These are phyloP conservation scores for Cryptosporidium parvum DNA, from an alignment of 169 alveolate species.

Conservation along the genomic window DNA sequence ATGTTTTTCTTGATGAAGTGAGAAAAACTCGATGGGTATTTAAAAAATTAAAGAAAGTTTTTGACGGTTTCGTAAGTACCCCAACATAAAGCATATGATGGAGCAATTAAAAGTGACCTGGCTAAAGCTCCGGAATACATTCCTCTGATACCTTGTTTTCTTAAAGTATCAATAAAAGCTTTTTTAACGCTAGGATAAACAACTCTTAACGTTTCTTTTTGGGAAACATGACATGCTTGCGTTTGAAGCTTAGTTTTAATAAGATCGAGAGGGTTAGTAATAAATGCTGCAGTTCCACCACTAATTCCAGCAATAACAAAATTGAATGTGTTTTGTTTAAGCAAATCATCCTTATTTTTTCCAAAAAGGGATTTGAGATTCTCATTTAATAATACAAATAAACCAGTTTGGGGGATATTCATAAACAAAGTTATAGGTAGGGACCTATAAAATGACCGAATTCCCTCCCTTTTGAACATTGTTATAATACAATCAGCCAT, in stretches of 20 bases:
- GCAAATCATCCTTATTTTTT: slow-evolving; percentile 57
- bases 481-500: slow-evolving; percentile 80
- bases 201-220: slow-evolving; percentile 1
- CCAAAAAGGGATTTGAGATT: slow-evolving; percentile 84
- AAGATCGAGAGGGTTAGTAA: slow-evolving; percentile 96
- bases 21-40: not conserved
- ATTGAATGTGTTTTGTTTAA: slow-evolving; percentile 77
- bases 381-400: slow-evolving; percentile 93
- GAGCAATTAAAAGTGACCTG: slow-evolving; percentile 89
- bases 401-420: slow-evolving; percentile 95
- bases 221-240: slow-evolving; percentile 82
- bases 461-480: slow-evolving; percentile 90
- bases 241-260: slow-evolving; percentile 96
- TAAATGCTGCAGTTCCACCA: slow-evolving; percentile 95
- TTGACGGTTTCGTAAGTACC: slow-evolving; percentile 94
- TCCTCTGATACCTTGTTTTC: slow-evolving; percentile 89
- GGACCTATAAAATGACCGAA: slow-evolving; percentile 89
- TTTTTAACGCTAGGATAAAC: slow-evolving; percentile 78
- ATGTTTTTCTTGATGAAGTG: not conserved
- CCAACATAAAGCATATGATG: slow-evolving; percentile 97
- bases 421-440: slow-evolving; percentile 94
- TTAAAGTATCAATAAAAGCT: slow-evolving; percentile 80
- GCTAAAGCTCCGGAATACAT: slow-evolving; percentile 92
- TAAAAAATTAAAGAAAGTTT: slow-evolving; percentile 11
- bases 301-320: slow-evolving; percentile 93